Percentiles rank a stretch among this genome's conserved stretches.
Evolutionary conservation across 1,139 yeast genomes (phyloP).

Genomic region (Casaregolazyma lundiana): DNA sequence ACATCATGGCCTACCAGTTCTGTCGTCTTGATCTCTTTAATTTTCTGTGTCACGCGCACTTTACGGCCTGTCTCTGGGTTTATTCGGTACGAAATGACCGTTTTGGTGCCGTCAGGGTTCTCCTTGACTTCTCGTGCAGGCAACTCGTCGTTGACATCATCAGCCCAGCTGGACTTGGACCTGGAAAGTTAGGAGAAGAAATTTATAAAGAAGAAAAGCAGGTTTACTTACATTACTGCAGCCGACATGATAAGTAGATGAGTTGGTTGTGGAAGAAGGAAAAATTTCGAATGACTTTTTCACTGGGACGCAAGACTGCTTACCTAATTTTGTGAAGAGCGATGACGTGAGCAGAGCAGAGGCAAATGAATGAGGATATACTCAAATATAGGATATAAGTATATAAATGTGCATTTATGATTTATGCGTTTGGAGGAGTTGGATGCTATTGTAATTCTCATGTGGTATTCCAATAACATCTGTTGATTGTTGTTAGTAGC

Average conservation of each 20-base stretch:
- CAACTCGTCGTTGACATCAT: slow-evolving; percentile 19
- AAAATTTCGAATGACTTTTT: not conserved
- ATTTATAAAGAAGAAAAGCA: not conserved
- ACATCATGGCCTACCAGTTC: slow-evolving; percentile 61
- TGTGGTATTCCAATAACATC: too few species aligned
- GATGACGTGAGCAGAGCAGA: too few species aligned
- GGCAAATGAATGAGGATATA: too few species aligned
- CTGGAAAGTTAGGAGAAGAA: slow-evolving; percentile 3
- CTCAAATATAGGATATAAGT: too few species aligned
- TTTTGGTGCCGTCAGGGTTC: slow-evolving; percentile 85
- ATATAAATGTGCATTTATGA: too few species aligned
- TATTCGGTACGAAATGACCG: slow-evolving; percentile 68
- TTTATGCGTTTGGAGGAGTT: too few species aligned
- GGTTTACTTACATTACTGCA: slow-evolving; percentile 5
- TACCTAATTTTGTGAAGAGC: too few species aligned
- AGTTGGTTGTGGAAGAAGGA: not conserved
- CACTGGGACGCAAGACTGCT: not conserved
- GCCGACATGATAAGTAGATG: not conserved
- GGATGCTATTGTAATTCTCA: too few species aligned
- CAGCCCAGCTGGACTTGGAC: slow-evolving; percentile 9
- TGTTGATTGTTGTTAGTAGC: too few species aligned
- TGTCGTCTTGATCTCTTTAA: slow-evolving; percentile 69
- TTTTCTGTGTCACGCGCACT: slow-evolving; percentile 80
- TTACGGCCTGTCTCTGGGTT: slow-evolving; percentile 76
- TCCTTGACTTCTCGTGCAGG: slow-evolving; percentile 59